A percentile compares a stretch with the other conserved stretches of the same genome.
Conservation (phyloP, 2,329 filamentous ascomycete genomes). For the Rutstroemia sydowiana region DNA sequence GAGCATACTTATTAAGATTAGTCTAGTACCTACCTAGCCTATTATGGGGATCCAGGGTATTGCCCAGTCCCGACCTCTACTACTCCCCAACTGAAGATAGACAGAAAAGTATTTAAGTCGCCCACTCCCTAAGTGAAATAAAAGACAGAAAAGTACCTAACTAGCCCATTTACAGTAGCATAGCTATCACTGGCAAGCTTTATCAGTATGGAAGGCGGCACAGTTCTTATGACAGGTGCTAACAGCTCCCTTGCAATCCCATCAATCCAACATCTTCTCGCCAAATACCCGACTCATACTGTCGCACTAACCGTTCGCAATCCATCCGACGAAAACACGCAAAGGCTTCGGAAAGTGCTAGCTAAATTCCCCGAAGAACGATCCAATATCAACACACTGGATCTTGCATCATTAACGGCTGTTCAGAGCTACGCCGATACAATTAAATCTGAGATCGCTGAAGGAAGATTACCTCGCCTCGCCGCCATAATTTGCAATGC, state of each 20-base stretch:
- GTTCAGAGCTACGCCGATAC: constrained; percentile 31
- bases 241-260: neutral
- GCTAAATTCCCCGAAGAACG: constrained; percentile 21
- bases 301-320: constrained; percentile 27
- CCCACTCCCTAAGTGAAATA: neutral
- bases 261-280: neutral
- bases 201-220: neutral
- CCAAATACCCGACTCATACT: neutral
- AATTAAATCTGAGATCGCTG: constrained; percentile 26
- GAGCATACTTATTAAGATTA: too few species aligned
- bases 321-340: constrained; percentile 27
- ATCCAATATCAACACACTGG: constrained; percentile 30
- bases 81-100: too few species aligned
- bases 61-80: too few species aligned
- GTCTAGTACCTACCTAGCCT: too few species aligned
- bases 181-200: neutral
- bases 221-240: neutral
- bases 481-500: constrained; percentile 36
- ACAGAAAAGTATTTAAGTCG: neutral
- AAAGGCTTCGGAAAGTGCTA: constrained; percentile 19
- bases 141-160: neutral
- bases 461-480: constrained; percentile 29
- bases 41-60: too few species aligned
- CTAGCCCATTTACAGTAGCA: neutral
- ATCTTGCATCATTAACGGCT: constrained; percentile 30